Evolutionary conservation across 805 yeast genomes (phyloP).

Genomic region (Candida ovalis): DNA sequence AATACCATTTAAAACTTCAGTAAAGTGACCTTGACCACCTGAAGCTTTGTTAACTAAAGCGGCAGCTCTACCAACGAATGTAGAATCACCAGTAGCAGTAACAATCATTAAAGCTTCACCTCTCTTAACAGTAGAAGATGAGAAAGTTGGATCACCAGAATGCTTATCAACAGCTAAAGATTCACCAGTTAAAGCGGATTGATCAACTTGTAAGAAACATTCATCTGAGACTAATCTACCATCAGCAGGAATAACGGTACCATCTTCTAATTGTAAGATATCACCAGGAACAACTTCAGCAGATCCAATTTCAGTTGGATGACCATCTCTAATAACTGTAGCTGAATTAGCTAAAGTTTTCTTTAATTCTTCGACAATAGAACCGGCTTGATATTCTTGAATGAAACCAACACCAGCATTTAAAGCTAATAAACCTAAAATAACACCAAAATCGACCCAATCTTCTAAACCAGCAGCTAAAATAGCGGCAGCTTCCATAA

Average conservation of each 20-base stretch:
- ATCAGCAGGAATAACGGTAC: constrained; percentile 90
- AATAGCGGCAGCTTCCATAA: constrained; percentile 93
- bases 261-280: constrained; percentile 87
- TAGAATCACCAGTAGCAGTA: constrained; percentile 92
- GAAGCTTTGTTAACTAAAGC: constrained; percentile 93
- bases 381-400: constrained; percentile 94
- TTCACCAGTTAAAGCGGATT: constrained; percentile 97
- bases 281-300: constrained; percentile 95
- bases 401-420: constrained; percentile 89
- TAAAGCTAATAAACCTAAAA: constrained; percentile 72
- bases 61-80: constrained; percentile 97
- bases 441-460: constrained; percentile 96
- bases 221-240: constrained; percentile 87
- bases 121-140: constrained; percentile 92
- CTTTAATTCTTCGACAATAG: constrained; percentile 88
- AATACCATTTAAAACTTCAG: constrained; percentile 96
- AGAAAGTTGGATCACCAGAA: constrained; percentile 81
- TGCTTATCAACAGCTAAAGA: constrained; percentile 93
- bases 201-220: constrained; percentile 87
- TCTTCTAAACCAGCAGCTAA: constrained; percentile 93
- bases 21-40: constrained; percentile 92
- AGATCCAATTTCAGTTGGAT: constrained; percentile 75
- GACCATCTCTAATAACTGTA: constrained; percentile 74
- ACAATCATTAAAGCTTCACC: constrained; percentile 95
- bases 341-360: constrained; percentile 88